phyloP scores from a whole-genome alignment of 331 rosid species.

The Spiraea crenata region DNA sequence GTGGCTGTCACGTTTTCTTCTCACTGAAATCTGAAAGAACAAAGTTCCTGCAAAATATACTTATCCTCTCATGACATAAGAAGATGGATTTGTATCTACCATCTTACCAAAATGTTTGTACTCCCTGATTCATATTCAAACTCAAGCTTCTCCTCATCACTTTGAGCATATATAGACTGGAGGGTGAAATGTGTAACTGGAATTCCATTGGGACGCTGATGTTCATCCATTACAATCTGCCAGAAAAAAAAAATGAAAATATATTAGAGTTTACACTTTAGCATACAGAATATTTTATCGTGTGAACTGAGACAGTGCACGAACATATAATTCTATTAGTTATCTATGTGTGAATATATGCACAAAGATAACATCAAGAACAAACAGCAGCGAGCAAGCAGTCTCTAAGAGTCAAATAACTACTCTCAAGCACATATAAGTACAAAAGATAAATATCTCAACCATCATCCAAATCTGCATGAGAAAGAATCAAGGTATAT shows the following conservation, averaged over 20 bases:
- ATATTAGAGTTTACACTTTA: slow-evolving; percentile 19
- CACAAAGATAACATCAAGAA: background rate
- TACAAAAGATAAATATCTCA: background rate
- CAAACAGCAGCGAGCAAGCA: background rate
- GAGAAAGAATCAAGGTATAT: background rate
- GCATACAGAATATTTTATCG: background rate
- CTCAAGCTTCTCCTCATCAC: slow-evolving; percentile 91
- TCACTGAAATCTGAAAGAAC: background rate
- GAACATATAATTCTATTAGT: background rate
- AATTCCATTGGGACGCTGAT: slow-evolving; percentile 87
- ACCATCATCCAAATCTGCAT: background rate
- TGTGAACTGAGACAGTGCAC: background rate
- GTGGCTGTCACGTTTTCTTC: background rate
- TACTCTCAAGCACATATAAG: background rate
- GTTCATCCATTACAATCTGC: slow-evolving; percentile 98
- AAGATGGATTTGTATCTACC: slow-evolving; percentile 13
- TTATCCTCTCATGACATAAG: background rate
- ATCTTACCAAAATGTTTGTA: slow-evolving; percentile 83
- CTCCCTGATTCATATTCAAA: slow-evolving; percentile 96
- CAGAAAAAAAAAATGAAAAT: no score
- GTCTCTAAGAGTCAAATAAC: background rate
- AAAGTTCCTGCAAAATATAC: background rate
- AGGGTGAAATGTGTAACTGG: slow-evolving; percentile 84
- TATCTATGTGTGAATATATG: background rate
- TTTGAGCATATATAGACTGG: slow-evolving; percentile 88